phyloP scores from a whole-genome alignment of 768 basidiomycete genomes.

The Boletus bicolor region DNA sequence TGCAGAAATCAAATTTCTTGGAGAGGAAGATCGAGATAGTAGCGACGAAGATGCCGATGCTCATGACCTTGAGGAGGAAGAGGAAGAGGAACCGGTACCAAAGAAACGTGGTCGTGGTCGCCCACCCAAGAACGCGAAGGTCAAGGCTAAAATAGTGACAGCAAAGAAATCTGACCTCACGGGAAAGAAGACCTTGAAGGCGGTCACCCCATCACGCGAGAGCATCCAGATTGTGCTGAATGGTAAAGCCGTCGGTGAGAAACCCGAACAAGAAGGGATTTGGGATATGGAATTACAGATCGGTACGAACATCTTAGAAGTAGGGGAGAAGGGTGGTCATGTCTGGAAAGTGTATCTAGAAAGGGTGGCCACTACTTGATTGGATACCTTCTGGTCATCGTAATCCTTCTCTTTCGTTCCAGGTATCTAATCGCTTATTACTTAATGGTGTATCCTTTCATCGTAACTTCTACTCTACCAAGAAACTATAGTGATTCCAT shows the following conservation, averaged over 20 bases:
- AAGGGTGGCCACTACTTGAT: constrained; percentile 32
- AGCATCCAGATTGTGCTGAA: constrained; percentile 66
- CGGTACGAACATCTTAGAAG: constrained; percentile 63
- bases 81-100: constrained; percentile 33
- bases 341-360: constrained; percentile 71
- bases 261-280: constrained; percentile 43
- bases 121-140: constrained; percentile 33
- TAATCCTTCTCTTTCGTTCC: constrained; percentile 8
- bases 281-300: constrained; percentile 63
- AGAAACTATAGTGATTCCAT: constrained; percentile 15
- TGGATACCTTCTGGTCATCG: constrained; percentile 2
- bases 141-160: constrained; percentile 31
- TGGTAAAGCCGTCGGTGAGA: constrained; percentile 46
- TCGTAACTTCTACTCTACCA: constrained; percentile 27
- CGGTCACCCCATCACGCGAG: constrained; percentile 36
- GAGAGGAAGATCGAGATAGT: constrained; percentile 57
- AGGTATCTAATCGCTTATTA: constrained; percentile 30
- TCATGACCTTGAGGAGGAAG: constrained; percentile 44
- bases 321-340: constrained; percentile 68
- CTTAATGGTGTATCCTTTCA: constrained; percentile 31
- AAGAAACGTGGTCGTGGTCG: constrained; percentile 43
- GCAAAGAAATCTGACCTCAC: constrained; percentile 31
- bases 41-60: constrained; percentile 52
- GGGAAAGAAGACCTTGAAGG: constrained; percentile 46
- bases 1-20: constrained; percentile 50